Conservation (phyloP, 768 basidiomycete genomes). For the Boletus subparvulus region DNA sequence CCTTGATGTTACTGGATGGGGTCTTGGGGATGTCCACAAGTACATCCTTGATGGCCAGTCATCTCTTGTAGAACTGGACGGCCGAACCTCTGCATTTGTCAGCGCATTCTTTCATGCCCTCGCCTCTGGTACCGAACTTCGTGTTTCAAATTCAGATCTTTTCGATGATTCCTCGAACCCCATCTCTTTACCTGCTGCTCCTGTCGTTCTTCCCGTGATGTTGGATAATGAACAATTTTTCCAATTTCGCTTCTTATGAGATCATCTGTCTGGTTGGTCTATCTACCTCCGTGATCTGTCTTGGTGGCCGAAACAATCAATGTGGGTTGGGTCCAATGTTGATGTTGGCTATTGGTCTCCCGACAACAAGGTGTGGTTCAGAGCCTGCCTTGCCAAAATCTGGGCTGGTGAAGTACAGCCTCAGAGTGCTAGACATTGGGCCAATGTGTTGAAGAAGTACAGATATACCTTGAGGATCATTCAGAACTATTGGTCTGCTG, state of each 20-base stretch:
- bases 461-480: too few relatives aligned
- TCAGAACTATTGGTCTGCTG: too few relatives aligned
- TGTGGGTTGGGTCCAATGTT: too few relatives aligned
- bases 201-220: background rate
- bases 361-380: too few relatives aligned
- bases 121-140: background rate
- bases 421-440: too few relatives aligned
- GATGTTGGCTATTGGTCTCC: too few relatives aligned
- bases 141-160: background rate
- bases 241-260: background rate
- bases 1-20: background rate
- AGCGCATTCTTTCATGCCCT: background rate
- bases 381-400: too few relatives aligned
- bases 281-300: background rate
- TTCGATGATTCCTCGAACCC: background rate
- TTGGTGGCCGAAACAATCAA: too few relatives aligned
- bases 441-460: too few relatives aligned
- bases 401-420: too few relatives aligned
- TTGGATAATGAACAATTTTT: background rate
- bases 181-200: background rate
- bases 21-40: background rate
- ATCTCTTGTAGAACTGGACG: background rate
- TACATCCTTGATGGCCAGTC: background rate
- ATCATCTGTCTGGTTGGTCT: background rate
- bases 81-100: background rate